phyloP scores from a whole-genome alignment of 1,284 basidiomycete genomes.

The Papiliotrema terrestris region DNA sequence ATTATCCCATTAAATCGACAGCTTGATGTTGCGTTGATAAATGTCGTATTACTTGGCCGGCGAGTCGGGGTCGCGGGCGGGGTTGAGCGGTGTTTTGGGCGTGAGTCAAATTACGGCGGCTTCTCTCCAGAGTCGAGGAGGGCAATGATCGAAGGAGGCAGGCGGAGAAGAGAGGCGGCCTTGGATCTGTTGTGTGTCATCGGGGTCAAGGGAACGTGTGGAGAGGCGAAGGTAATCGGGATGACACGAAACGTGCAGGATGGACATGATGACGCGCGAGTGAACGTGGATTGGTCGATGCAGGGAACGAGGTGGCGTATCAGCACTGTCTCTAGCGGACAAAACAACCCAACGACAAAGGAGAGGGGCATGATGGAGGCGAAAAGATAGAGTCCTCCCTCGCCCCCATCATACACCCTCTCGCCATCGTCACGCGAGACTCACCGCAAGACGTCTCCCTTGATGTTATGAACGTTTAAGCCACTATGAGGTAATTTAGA shows the following conservation, averaged over 20 bases:
- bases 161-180: slow-evolving; percentile 38
- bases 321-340: neutral
- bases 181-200: slow-evolving; percentile 25
- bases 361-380: too few relatives aligned
- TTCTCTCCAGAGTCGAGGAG: slow-evolving; percentile 44
- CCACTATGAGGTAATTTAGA: slow-evolving; percentile 46
- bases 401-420: too few relatives aligned
- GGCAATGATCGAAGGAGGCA: slow-evolving; percentile 42
- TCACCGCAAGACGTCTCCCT: slow-evolving; percentile 34
- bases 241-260: neutral
- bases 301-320: neutral
- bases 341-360: neutral
- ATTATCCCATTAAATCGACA: slow-evolving; percentile 26
- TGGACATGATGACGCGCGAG: neutral
- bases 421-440: neutral
- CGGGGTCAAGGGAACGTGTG: neutral
- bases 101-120: slow-evolving; percentile 45
- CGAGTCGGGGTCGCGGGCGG: neutral
- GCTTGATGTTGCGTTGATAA: neutral
- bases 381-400: too few relatives aligned
- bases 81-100: neutral
- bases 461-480: slow-evolving; percentile 24
- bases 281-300: neutral
- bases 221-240: neutral
- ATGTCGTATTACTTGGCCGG: neutral